Evolutionary conservation across 495 filamentous ascomycete genomes (phyloP).

Genomic region (Penicillium lividum): DNA sequence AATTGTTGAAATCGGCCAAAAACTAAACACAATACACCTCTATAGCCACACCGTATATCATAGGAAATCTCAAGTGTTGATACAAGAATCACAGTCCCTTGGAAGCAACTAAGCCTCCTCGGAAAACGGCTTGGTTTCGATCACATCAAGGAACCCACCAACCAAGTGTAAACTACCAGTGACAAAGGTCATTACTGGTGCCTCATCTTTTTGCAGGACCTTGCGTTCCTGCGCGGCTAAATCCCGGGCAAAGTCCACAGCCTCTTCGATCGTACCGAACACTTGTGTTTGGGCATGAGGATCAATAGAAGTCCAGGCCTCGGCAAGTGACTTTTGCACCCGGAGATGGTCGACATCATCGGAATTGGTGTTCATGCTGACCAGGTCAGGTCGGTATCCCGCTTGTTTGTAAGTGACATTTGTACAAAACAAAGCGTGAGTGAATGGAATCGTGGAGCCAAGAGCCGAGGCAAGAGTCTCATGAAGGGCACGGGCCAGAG

Average conservation of each 20-base stretch:
- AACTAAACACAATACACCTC: constrained; percentile 20
- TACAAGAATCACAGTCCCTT: constrained; percentile 25
- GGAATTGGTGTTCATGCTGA: constrained; percentile 71
- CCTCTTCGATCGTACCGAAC: constrained; percentile 80
- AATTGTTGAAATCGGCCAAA: constrained; percentile 33
- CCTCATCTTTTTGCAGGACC: constrained; percentile 33
- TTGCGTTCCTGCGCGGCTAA: constrained; percentile 44
- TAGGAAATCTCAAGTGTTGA: constrained; percentile 30
- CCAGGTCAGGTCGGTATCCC: constrained; percentile 75
- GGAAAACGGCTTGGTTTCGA: constrained; percentile 58
- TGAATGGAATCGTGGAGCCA: constrained; percentile 59
- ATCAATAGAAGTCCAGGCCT: constrained; percentile 71
- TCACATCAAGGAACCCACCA: constrained; percentile 73
- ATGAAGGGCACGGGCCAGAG: constrained; percentile 67
- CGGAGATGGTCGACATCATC: constrained; percentile 65
- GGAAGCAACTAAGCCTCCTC: constrained; percentile 24
- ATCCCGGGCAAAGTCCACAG: constrained; percentile 65
- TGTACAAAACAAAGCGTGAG: constrained; percentile 84
- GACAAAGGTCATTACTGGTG: constrained; percentile 54
- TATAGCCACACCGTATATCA: constrained; percentile 21
- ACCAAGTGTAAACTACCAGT: constrained; percentile 92
- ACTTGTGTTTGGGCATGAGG: constrained; percentile 61
- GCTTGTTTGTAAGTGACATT: constrained; percentile 75
- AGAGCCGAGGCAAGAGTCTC: constrained; percentile 61
- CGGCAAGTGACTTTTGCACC: constrained; percentile 72